These are phyloP conservation scores for Nothopassalora personata DNA, from an alignment of 2,329 filamentous ascomycete genomes.

Conservation along the genomic window DNA sequence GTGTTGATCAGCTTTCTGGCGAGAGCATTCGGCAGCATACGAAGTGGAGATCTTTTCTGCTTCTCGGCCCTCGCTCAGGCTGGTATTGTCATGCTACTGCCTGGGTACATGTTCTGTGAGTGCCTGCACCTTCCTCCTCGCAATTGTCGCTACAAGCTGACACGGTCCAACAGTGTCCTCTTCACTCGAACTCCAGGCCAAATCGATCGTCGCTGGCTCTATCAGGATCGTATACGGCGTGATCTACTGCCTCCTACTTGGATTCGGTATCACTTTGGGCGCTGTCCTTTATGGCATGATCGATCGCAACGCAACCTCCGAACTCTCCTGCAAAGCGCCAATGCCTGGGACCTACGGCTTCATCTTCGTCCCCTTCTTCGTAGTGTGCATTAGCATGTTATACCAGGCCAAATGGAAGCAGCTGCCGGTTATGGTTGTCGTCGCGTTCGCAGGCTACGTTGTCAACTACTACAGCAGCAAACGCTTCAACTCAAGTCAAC, in stretches of 20 bases:
- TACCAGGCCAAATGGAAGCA: conserved; percentile 78
- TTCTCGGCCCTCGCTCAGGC: conserved; percentile 47
- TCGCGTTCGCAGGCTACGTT: conserved; percentile 66
- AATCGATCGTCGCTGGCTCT: conserved; percentile 44
- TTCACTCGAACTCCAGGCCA: conserved; percentile 44
- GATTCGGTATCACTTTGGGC: conserved; percentile 48
- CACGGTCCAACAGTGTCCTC: conserved; percentile 33
- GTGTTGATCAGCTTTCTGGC: conserved; percentile 46
- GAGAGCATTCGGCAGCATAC: conserved; percentile 44
- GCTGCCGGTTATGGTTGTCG: conserved; percentile 67
- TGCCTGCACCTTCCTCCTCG: conserved; percentile 20
- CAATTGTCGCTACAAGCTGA: not conserved
- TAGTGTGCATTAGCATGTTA: conserved; percentile 67
- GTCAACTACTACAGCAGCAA: conserved; percentile 67
- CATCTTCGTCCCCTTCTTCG: conserved; percentile 67
- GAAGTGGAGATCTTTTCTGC: conserved; percentile 40
- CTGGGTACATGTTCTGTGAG: conserved; percentile 40
- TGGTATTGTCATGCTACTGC: conserved; percentile 45
- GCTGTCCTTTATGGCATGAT: conserved; percentile 45
- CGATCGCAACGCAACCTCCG: conserved; percentile 41
- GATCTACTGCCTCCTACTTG: conserved; percentile 49
- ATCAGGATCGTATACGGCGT: conserved; percentile 49
- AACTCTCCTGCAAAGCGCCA: conserved; percentile 40
- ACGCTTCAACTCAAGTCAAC: conserved; percentile 62
- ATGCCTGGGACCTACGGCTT: conserved; percentile 56